Evolutionary conservation across 208 protist species (phyloP).

Genomic region (Trypanosoma platydactyli): DNA sequence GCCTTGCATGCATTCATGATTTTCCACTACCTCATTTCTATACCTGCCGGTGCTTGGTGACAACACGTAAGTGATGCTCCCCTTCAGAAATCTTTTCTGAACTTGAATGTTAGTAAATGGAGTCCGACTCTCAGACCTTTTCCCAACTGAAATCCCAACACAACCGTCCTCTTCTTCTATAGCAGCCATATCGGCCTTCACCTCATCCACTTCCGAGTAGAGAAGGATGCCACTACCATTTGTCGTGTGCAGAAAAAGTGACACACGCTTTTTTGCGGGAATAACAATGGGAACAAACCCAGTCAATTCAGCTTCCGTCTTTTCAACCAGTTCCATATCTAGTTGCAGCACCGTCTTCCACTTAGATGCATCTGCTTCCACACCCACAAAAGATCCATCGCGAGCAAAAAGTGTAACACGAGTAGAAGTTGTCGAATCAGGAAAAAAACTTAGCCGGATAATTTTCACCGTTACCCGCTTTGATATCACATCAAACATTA

Average conservation of each 20-base stretch:
- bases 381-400: slow-evolving; percentile 73
- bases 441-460: slow-evolving; percentile 73
- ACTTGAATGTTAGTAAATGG: slow-evolving; percentile 76
- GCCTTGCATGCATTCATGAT: too few relatives aligned
- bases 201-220: slow-evolving; percentile 81
- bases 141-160: slow-evolving; percentile 88
- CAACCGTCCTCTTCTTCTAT: slow-evolving; percentile 82
- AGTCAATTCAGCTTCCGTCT: slow-evolving; percentile 50
- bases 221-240: slow-evolving; percentile 79
- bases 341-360: slow-evolving; percentile 64
- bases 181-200: slow-evolving; percentile 59
- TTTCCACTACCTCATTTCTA: slow-evolving; percentile 17
- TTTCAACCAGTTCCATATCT: slow-evolving; percentile 57
- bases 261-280: slow-evolving; percentile 54
- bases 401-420: slow-evolving; percentile 71
- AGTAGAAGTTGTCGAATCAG: slow-evolving; percentile 65
- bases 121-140: slow-evolving; percentile 71
- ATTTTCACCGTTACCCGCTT: slow-evolving; percentile 69
- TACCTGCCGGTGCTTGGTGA: slow-evolving; percentile 49
- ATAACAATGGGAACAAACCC: slow-evolving; percentile 77
- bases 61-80: slow-evolving; percentile 80
- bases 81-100: slow-evolving; percentile 74
- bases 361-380: slow-evolving; percentile 42
- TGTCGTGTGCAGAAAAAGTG: slow-evolving; percentile 85
- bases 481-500: slow-evolving; percentile 91